Evolutionary conservation across 2,329 filamentous ascomycete genomes (phyloP).

Genomic region (Diaporthe vexans): DNA sequence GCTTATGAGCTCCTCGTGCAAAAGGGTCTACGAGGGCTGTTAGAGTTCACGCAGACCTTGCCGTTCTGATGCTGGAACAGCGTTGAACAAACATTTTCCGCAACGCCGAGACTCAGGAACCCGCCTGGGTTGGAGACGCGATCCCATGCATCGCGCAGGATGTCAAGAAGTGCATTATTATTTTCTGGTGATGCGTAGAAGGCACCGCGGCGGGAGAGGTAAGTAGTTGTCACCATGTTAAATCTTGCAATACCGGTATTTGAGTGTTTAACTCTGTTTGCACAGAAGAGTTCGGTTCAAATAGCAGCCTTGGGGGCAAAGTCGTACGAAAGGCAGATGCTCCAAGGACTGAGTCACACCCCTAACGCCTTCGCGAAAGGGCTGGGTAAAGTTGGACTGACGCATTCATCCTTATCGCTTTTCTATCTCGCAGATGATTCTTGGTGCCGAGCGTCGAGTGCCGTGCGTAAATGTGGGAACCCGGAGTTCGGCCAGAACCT

Average conservation of each 20-base stretch:
- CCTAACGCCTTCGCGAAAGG: no score
- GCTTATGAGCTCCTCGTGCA: neutral
- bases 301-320: neutral
- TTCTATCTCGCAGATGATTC: neutral
- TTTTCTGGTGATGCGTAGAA: neutral
- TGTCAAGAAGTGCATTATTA: neutral
- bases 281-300: neutral
- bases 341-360: neutral
- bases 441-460: neutral
- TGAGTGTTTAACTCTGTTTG: no score
- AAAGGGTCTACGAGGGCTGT: neutral
- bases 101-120: neutral
- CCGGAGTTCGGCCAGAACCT: neutral
- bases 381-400: no score
- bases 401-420: no score
- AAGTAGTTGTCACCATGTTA: neutral
- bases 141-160: neutral
- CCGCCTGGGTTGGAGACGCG: neutral
- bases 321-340: neutral
- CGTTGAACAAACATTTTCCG: neutral
- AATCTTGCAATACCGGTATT: no score
- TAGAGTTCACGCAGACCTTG: neutral
- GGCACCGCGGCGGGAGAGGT: neutral
- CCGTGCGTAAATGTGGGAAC: neutral
- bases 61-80: neutral